Evolutionary conservation across 768 basidiomycete species (phyloP), one percentile per base, ranked within the genome.

Genomic region (Boletus edulis): DNA sequence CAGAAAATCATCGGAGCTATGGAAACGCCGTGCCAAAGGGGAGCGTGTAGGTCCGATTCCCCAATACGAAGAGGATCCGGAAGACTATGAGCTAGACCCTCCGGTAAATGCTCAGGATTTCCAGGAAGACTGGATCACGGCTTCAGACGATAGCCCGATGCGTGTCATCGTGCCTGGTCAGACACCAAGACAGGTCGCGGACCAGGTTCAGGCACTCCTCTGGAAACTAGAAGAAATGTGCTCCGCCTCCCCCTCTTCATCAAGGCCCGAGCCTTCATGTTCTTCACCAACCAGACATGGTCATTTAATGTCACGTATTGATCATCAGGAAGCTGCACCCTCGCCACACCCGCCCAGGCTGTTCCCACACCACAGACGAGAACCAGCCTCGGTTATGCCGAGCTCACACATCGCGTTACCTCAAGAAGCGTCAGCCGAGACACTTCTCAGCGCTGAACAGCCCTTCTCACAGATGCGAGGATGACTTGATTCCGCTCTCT

Each of bases 121-220:
- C 55, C 62, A 67, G 46, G 65, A 64, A 12, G 64, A 65, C 32
- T 78, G 76, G 76, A 67, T 69, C 3, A 64, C 63, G 10, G 66
- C 66, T 9, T 62, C 78, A 50, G 68, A 74, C 10, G 63, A 64
- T 18, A 46, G 40, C 5, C 74, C 76, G 34, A 60, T 64, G 18
- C 68, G 76, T 7, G 59, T 75, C 34, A 59, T 77, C 17, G 72
- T 75, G 3, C 76, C 77, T 37, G 72, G 74, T 12, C 73, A 72
- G 60, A 62, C 63, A 4, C 17, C 52, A 6, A 65, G 56, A 56
- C 44, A 67, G 41, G 60, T 72, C 20, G 59, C 61, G 5, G 22
- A 46, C 29, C 52, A 60, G 24, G 62, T 73, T 11, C 61, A 58
- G 38, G 47, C 46, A 15, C 54, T 70, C 46, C 40, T 73, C 4